These are phyloP conservation scores for Neonectria sp. DNA, from an alignment of 2,329 filamentous ascomycete species.

Conservation along the genomic window DNA sequence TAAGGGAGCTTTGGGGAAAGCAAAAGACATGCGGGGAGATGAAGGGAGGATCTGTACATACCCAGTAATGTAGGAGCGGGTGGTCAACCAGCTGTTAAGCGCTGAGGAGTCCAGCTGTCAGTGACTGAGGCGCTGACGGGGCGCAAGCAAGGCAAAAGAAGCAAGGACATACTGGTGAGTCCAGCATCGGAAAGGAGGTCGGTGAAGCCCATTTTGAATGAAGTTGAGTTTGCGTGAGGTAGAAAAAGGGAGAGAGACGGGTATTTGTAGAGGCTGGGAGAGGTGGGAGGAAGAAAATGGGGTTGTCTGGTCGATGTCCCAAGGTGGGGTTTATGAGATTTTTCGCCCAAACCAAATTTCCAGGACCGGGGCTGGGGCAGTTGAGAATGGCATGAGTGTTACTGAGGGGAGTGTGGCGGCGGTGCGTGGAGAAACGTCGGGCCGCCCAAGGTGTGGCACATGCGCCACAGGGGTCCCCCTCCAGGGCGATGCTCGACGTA, in stretches of 20 bases:
- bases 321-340: conserved; percentile 61
- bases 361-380: conserved; percentile 46
- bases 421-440: conserved; percentile 36
- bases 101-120: conserved; percentile 63
- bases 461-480: conserved; percentile 5
- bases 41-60: conserved; percentile 64
- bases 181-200: conserved; percentile 78
- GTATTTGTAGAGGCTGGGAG: conserved; percentile 50
- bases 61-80: conserved; percentile 87
- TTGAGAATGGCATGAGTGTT: conserved; percentile 34
- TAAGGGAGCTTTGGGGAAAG: conserved; percentile 15
- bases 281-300: conserved; percentile 51
- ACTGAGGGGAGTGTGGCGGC: conserved; percentile 42
- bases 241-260: conserved; percentile 41
- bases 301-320: conserved; percentile 55
- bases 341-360: conserved; percentile 52
- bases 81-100: conserved; percentile 81
- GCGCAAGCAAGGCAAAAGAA: conserved; percentile 44
- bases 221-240: conserved; percentile 45
- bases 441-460: conserved; percentile 30
- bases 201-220: conserved; percentile 77
- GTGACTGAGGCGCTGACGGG: conserved; percentile 49
- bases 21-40: conserved; percentile 1
- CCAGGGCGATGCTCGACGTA: conserved; percentile 51
- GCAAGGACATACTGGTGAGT: conserved; percentile 60